Base-by-base conservation (phyloP, 192 early-diverging fungal species). In the Pilaira anomala region DNA sequence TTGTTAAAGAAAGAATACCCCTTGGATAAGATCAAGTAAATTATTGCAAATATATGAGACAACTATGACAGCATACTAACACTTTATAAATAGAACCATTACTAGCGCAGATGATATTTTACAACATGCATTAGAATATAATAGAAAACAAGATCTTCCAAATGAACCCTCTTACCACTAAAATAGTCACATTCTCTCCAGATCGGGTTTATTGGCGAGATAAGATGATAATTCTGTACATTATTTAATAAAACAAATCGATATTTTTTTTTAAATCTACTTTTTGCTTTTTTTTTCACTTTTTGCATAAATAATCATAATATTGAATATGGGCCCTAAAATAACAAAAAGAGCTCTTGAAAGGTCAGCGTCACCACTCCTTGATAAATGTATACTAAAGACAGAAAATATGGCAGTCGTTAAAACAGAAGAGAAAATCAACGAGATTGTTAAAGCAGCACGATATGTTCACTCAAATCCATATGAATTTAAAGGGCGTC, bases 1-100 rank as follows among this genome's bases (percentile, higher is more conserved):
- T 72, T 98, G 46, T 75, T 93, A 16, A 84, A 83, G 71, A 93
- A 93, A 66, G 94, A 96, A 71, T 95, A 85, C 67, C 87, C 91
- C 1, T 65, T 82, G 49, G 90, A 90, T 71, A 81, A 78, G 58
- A 79, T 91, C 8, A 81, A 82, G 65, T 80, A 78, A 45, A 79
- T 85, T n/a, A n/a, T n/a, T n/a, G n/a, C n/a, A n/a, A n/a, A n/a
- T n/a, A n/a, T n/a, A n/a, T n/a, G n/a, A n/a, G n/a, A n/a, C n/a
- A n/a, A n/a, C n/a, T n/a, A n/a, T n/a, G n/a, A n/a, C n/a, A n/a
- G n/a, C n/a, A n/a, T n/a, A 42, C 21, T 29, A 50, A 51, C 18
- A 16, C n/a, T 63, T 48, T 63, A 24, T 42, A 63, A 19, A 25
- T 60, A 71, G 69, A 53, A 65, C 69, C 40, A 71, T 71, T 48